A percentile compares a stretch with the other conserved stretches of the same genome.
Conservation (phyloP, 2,329 filamentous ascomycete species). For the Talaromyces piceae region DNA sequence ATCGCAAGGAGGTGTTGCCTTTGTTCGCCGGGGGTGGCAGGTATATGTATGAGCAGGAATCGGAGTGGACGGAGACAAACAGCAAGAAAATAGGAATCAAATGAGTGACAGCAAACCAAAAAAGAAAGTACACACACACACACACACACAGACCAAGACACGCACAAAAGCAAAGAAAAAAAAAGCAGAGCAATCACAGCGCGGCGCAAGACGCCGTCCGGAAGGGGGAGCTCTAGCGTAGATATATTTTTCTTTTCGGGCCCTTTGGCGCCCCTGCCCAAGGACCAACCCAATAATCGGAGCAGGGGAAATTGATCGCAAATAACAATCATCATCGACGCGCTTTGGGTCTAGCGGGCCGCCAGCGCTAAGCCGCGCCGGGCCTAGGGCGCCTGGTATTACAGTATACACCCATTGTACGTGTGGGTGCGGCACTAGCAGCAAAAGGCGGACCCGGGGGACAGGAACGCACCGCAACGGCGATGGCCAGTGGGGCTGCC, state of each 20-base stretch:
- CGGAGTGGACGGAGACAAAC: background rate
- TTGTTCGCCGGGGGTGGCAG: slow-evolving; percentile 5
- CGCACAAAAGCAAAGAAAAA: background rate
- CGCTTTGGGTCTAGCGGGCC: background rate
- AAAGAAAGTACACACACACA: background rate
- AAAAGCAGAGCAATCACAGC: background rate
- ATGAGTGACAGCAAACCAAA: background rate
- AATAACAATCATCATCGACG: background rate
- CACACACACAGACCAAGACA: too few relatives aligned
- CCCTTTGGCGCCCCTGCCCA: background rate
- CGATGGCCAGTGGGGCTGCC: background rate
- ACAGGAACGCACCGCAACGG: background rate
- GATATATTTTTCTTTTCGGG: slow-evolving; percentile 1
- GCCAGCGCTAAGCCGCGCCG: background rate
- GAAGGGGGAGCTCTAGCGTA: background rate
- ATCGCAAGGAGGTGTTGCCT: slow-evolving; percentile 6
- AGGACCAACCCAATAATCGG: background rate
- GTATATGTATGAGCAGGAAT: background rate
- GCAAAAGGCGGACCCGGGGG: background rate
- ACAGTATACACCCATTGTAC: background rate
- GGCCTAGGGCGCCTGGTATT: background rate
- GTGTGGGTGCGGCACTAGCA: background rate
- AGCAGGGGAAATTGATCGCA: background rate
- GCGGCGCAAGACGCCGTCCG: background rate
- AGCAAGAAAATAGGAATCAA: background rate